phyloP scores from a whole-genome alignment of 2,329 filamentous ascomycete genomes.

The Sporothrix schenckii region DNA sequence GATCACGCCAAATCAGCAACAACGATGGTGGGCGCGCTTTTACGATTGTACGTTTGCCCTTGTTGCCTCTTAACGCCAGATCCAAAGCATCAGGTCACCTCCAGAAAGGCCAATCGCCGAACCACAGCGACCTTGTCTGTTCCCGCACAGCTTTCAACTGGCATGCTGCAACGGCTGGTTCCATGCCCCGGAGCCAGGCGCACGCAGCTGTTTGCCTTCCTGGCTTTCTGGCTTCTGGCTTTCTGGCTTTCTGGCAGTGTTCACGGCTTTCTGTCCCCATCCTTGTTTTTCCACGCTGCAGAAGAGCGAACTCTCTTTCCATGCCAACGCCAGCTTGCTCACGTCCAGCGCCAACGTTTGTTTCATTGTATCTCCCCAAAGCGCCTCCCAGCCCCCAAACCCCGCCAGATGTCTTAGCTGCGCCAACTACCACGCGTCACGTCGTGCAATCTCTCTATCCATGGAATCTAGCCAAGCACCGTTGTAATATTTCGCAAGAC shows the following conservation, averaged over 20 bases:
- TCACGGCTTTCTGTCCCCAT: neutral
- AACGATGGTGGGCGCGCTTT: neutral
- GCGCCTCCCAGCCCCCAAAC: neutral
- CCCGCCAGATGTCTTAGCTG: neutral
- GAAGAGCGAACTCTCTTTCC: neutral
- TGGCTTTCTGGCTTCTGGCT: neutral
- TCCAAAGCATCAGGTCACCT: neutral
- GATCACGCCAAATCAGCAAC: neutral
- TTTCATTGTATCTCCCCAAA: neutral
- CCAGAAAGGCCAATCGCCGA: neutral
- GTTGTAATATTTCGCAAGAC: neutral
- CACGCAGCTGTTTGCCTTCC: neutral
- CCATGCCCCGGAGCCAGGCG: neutral
- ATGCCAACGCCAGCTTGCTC: neutral
- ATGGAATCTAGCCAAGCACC: neutral
- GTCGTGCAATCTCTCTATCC: slow-evolving; percentile 15
- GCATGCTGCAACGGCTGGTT: slow-evolving; percentile 9
- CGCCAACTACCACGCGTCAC: neutral
- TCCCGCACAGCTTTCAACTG: neutral
- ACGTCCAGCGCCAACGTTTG: neutral
- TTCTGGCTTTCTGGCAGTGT: neutral
- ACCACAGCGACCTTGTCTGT: neutral
- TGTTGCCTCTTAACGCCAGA: neutral
- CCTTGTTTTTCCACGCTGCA: neutral
- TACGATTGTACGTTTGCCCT: neutral